Evolutionary conservation across 2,329 filamentous ascomycete species (phyloP).

Genomic region (Ophioceras dolichostomum): DNA sequence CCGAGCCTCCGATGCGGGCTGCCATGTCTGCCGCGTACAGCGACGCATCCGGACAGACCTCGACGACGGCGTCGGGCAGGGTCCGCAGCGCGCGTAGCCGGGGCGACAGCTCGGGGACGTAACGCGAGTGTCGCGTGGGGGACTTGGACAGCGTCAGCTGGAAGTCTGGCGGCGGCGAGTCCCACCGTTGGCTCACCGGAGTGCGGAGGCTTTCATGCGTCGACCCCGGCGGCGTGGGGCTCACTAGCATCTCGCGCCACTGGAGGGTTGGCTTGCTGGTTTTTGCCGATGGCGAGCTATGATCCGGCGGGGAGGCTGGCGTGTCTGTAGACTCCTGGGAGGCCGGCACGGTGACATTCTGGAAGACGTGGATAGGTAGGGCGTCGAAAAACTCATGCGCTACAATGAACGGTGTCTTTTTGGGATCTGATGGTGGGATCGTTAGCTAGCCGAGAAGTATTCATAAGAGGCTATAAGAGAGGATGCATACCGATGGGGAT

Average conservation of each 20-base stretch:
- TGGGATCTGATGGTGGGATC: too few relatives aligned
- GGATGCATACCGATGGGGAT: slow-evolving; percentile 51
- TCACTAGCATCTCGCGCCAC: slow-evolving; percentile 77
- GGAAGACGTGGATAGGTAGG: slow-evolving; percentile 89
- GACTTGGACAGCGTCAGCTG: slow-evolving; percentile 66
- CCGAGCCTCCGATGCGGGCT: slow-evolving; percentile 63
- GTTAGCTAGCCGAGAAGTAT: too few relatives aligned
- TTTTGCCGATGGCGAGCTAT: slow-evolving; percentile 25
- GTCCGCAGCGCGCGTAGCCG: slow-evolving; percentile 68
- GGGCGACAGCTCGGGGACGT: slow-evolving; percentile 69
- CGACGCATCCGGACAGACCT: slow-evolving; percentile 80
- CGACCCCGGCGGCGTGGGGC: slow-evolving; percentile 45
- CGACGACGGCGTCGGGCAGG: slow-evolving; percentile 59
- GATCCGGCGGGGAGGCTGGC: slow-evolving; percentile 27
- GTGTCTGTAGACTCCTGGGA: slow-evolving; percentile 15
- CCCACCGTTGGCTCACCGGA: slow-evolving; percentile 35
- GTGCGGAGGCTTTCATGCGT: slow-evolving; percentile 41
- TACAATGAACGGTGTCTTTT: slow-evolving; percentile 79
- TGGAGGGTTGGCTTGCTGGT: slow-evolving; percentile 31
- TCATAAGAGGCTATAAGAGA: background rate
- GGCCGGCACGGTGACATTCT: slow-evolving; percentile 45
- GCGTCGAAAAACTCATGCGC: slow-evolving; percentile 99
- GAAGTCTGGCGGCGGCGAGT: slow-evolving; percentile 62
- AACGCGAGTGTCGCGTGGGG: slow-evolving; percentile 70
- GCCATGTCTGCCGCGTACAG: slow-evolving; percentile 76